phyloP scores from a whole-genome alignment of 1,284 basidiomycete genomes.

The Malassezia sp. region DNA sequence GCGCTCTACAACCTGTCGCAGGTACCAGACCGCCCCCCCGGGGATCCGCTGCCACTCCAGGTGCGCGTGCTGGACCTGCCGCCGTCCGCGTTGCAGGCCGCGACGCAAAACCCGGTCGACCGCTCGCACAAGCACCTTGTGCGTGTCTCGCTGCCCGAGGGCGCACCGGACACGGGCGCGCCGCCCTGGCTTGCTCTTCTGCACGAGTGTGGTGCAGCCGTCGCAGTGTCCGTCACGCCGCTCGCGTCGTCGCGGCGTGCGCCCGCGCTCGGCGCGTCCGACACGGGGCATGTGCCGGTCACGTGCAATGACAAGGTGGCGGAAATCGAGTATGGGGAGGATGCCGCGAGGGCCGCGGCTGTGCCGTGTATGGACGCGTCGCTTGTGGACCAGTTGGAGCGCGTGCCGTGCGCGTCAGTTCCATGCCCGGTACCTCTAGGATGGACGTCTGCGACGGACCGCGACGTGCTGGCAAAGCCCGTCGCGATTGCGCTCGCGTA shows the following conservation, averaged over 20 bases:
- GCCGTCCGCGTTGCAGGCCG: constrained; percentile 40
- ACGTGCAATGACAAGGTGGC: constrained; percentile 15
- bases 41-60: constrained; percentile 22
- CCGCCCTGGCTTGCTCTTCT: constrained; percentile 24
- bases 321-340: constrained; percentile 13
- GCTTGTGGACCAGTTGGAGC: constrained; percentile 6
- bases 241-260: neutral
- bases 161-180: neutral
- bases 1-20: neutral
- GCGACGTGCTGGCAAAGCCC: constrained; percentile 6
- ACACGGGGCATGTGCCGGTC: constrained; percentile 12
- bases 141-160: constrained; percentile 25
- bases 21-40: neutral
- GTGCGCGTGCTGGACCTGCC: constrained; percentile 34
- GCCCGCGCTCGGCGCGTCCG: neutral
- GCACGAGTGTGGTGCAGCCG: constrained; percentile 21
- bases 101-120: constrained; percentile 32
- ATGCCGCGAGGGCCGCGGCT: constrained; percentile 4
- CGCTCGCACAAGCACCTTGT: constrained; percentile 39
- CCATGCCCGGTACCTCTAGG: neutral
- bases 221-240: constrained; percentile 21
- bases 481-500: constrained; percentile 2
- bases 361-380: neutral
- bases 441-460: constrained; percentile 10
- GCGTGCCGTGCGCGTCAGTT: neutral